Evolutionary conservation across 2,329 filamentous ascomycete genomes (phyloP).

Genomic region (Nigrograna mackinnonii): DNA sequence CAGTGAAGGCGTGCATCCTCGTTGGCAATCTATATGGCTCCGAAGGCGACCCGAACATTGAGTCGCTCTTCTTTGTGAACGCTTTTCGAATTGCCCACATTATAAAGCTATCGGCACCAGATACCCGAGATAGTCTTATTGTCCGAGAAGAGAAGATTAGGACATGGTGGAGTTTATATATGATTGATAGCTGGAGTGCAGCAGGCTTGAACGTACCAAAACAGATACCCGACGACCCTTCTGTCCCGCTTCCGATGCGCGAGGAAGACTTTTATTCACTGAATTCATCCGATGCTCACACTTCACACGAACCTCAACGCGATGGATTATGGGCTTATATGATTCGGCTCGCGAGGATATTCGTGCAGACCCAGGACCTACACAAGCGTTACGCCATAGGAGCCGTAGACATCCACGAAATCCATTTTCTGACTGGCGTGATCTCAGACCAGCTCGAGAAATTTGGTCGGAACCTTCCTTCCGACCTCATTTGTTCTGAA

Average conservation of each 20-base stretch:
- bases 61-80: background rate
- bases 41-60: slow-evolving; percentile 33
- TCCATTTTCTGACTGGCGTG: background rate
- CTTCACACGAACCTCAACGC: slow-evolving; percentile 36
- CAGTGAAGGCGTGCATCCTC: slow-evolving; percentile 45
- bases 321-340: slow-evolving; percentile 44
- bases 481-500: background rate
- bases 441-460: background rate
- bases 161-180: slow-evolving; percentile 46
- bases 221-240: slow-evolving; percentile 21
- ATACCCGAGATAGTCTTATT: slow-evolving; percentile 33
- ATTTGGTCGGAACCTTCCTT: background rate
- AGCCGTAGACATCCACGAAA: background rate
- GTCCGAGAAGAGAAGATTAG: slow-evolving; percentile 40
- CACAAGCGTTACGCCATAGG: slow-evolving; percentile 35
- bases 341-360: slow-evolving; percentile 43
- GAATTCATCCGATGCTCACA: slow-evolving; percentile 2
- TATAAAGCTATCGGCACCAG: background rate
- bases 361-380: slow-evolving; percentile 46
- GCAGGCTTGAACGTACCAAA: slow-evolving; percentile 39
- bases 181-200: slow-evolving; percentile 48
- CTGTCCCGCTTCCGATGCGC: slow-evolving; percentile 40
- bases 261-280: slow-evolving; percentile 21
- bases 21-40: slow-evolving; percentile 39
- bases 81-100: background rate